Base-by-base conservation (phyloP, 2,329 filamentous ascomycete species). In the Beauveria bassiana region DNA sequence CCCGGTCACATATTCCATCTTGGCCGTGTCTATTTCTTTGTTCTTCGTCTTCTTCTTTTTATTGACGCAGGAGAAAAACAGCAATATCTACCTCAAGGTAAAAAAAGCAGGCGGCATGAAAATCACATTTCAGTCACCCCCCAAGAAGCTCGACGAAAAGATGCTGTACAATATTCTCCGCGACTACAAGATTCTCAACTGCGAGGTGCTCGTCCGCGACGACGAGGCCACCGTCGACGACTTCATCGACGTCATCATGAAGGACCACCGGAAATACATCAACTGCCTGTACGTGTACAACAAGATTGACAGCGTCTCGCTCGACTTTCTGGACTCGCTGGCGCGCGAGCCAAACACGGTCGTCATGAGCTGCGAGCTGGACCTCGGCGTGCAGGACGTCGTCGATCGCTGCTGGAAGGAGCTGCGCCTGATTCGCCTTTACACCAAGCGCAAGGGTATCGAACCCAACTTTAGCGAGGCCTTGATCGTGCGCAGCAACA, bases 241-340 rank as follows among this genome's bases (percentile, higher is more conserved):
- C 76, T 90, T 99, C 74, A 99, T 99, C 78, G 95, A 99, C 74
- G 92, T 97, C 64, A 97, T 99, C 76, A 98, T 98, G 93, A 96
- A 95, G 76, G 91, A 97, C 72, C 95, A 99, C 79, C 83, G 95
- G 71, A 99, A 96, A 75, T 99, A 99, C 80, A 97, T 99, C 79
- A 86, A 81, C 73, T 88, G 91, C 71, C 82, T 99, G 38, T 99
- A 99, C 77, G 93, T 98, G 38, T 99, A 99, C 86, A 99, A 99
- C 88, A 99, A 99, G 79, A 96, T 99, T 77, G 95, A 99, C 78
- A 88, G 86, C 73, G 90, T 99, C 64, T 93, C 89, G 47, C 84
- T 99, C 66, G 92, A 97, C 72, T 96, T 96, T 76, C 84, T 99
- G 53, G 90, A 99, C 79, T 86, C 89, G 72, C 81, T 99, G 24